Percentiles rank a stretch among this genome's conserved stretches.
Conservation (phyloP, 2,329 filamentous ascomycete species). For the Fusarium sp. region DNA sequence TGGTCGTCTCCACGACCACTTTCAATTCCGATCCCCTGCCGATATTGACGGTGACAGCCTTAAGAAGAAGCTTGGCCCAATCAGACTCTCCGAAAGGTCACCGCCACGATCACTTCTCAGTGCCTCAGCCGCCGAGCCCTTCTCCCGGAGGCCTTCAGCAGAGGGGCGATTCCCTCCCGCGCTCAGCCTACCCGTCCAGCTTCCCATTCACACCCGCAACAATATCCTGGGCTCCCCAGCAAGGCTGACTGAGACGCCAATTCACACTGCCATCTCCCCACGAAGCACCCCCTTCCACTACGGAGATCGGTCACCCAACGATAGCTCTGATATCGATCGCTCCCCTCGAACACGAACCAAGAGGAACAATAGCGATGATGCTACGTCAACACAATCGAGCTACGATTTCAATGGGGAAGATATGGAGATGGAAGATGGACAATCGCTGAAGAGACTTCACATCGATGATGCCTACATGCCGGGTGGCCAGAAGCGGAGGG, state of each 20-base stretch:
- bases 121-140: conserved; percentile 54
- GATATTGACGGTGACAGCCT: conserved; percentile 63
- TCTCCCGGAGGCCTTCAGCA: conserved; percentile 51
- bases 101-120: conserved; percentile 59
- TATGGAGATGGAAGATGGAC: conserved; percentile 65
- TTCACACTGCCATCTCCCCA: conserved; percentile 62
- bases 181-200: conserved; percentile 59
- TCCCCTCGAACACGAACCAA: conserved; percentile 59
- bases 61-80: conserved; percentile 67
- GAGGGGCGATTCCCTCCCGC: conserved; percentile 56
- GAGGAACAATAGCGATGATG: conserved; percentile 66
- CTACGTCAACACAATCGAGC: conserved; percentile 58
- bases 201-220: conserved; percentile 53
- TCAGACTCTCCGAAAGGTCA: conserved; percentile 59
- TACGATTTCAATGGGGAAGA: conserved; percentile 58
- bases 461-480: conserved; percentile 60
- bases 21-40: conserved; percentile 59
- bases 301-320: conserved; percentile 56
- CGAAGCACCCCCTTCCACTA: conserved; percentile 57
- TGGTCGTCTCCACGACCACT: conserved; percentile 63
- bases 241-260: conserved; percentile 59
- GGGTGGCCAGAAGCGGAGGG: conserved; percentile 65
- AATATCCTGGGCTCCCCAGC: conserved; percentile 58
- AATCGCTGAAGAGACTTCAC: conserved; percentile 62
- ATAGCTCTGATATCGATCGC: conserved; percentile 59